These are phyloP conservation scores for Solanum dulcamara DNA, from an alignment of 257 asterid species.

Conservation along the genomic window DNA sequence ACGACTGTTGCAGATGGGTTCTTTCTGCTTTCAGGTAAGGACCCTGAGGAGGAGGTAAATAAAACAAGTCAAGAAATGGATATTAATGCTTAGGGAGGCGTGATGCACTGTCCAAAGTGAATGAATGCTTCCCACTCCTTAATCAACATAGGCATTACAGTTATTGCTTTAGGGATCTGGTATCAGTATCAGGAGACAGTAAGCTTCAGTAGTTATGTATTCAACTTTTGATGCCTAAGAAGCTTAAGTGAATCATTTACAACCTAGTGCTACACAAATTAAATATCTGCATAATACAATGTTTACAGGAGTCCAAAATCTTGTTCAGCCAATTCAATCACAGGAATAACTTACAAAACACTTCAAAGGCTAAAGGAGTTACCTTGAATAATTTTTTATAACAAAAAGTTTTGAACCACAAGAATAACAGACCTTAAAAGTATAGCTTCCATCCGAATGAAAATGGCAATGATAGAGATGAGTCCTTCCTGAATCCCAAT, in stretches of 20 bases:
- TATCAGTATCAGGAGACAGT: background rate
- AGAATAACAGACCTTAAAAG: conserved; percentile 49
- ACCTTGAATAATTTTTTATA: background rate
- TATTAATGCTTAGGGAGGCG: background rate
- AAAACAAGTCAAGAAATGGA: background rate
- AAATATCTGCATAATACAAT: background rate
- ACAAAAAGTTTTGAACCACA: background rate
- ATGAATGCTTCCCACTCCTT: background rate
- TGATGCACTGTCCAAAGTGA: background rate
- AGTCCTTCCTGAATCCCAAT: conserved; percentile 60
- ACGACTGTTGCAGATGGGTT: conserved; percentile 62
- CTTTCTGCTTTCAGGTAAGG: conserved; percentile 40
- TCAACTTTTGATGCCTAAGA: background rate
- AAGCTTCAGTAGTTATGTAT: background rate
- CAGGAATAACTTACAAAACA: background rate
- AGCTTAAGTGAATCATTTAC: background rate
- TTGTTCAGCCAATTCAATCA: background rate
- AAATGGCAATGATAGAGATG: conserved; percentile 43
- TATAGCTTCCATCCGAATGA: conserved; percentile 32
- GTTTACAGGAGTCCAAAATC: background rate
- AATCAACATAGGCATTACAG: background rate
- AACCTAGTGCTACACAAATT: background rate
- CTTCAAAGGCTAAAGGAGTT: background rate
- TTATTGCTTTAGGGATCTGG: background rate
- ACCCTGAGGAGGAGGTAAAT: conserved; percentile 37